Evolutionary conservation across 1,139 yeast genomes (phyloP).

Genomic region (Blastobotrys capitulatus): DNA sequence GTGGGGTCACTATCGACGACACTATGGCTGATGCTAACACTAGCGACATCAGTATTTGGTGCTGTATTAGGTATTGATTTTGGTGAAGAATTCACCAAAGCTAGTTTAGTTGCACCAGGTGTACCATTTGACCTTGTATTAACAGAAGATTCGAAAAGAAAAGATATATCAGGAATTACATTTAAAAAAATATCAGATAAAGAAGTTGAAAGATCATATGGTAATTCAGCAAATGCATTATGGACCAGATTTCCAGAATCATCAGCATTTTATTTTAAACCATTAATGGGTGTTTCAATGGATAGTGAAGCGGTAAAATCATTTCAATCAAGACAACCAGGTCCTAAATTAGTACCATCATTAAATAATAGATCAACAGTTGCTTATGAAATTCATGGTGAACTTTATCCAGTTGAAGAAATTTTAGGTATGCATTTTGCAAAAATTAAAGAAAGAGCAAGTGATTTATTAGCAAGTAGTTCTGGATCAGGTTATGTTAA

Average conservation of each 20-base stretch:
- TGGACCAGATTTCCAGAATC: constrained; percentile 70
- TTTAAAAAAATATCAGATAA: constrained; percentile 43
- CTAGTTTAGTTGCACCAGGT: constrained; percentile 86
- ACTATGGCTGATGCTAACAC: constrained; percentile 7
- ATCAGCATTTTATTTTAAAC: constrained; percentile 63
- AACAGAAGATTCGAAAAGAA: constrained; percentile 87
- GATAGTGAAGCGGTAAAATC: constrained; percentile 41
- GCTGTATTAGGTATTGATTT: constrained; percentile 85
- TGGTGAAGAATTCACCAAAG: constrained; percentile 86
- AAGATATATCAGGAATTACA: constrained; percentile 75
- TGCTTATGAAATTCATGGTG: constrained; percentile 45
- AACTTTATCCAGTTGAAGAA: constrained; percentile 65
- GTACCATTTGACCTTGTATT: constrained; percentile 81
- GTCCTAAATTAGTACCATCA: constrained; percentile 48
- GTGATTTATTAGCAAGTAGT: constrained; percentile 37
- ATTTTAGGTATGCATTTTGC: constrained; percentile 74
- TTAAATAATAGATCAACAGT: constrained; percentile 46
- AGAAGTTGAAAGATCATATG: constrained; percentile 69
- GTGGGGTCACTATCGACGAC: constrained; percentile 6
- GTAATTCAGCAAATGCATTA: constrained; percentile 66
- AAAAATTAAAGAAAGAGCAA: constrained; percentile 63
- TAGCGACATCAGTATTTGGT: constrained; percentile 17
- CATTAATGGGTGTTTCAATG: constrained; percentile 61
- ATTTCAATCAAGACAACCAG: constrained; percentile 54
- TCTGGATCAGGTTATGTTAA: constrained; percentile 40